Percentiles rank a stretch among this genome's conserved stretches.
Conservation (phyloP, 1,139 yeast genomes). For the Oligophagozyma castellii region DNA sequence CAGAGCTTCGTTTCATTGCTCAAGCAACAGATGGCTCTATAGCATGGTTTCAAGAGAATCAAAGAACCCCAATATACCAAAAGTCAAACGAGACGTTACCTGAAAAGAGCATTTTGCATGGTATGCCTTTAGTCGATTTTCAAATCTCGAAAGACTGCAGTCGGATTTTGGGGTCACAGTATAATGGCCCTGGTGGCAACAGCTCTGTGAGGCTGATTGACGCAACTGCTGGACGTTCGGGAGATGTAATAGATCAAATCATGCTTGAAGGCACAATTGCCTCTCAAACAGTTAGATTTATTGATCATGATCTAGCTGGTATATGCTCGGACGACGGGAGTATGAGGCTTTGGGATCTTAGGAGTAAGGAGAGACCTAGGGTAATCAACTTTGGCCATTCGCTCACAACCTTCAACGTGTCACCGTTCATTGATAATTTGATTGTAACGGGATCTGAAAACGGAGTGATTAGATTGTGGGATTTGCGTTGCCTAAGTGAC, state of each 20-base stretch:
- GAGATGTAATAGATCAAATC: conserved; percentile 12
- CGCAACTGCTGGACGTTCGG: conserved; percentile 13
- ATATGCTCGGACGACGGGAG: conserved; percentile 15
- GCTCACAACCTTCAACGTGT: conserved; percentile 11
- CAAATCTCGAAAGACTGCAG: conserved; percentile 1
- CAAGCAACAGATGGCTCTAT: conserved; percentile 18
- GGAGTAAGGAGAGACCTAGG: conserved; percentile 11
- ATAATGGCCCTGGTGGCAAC: conserved; percentile 6
- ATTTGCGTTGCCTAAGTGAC: conserved; percentile 9
- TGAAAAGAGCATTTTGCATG: not conserved
- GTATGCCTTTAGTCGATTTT: conserved; percentile 2
- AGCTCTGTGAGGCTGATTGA: conserved; percentile 14
- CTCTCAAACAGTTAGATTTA: conserved; percentile 14
- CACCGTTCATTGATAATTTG: conserved; percentile 15
- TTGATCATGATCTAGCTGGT: conserved; percentile 15
- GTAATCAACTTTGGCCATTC: conserved; percentile 9
- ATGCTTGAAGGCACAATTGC: conserved; percentile 7
- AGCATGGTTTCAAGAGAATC: conserved; percentile 20
- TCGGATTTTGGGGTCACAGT: conserved; percentile 11
- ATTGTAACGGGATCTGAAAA: conserved; percentile 19
- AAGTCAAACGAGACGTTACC: not conserved
- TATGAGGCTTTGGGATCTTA: conserved; percentile 17
- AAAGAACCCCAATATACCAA: conserved; percentile 11
- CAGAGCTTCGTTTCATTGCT: conserved; percentile 11
- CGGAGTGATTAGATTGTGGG: conserved; percentile 22